Evolutionary conservation across 352 stramenopile species (phyloP), one percentile per base, ranked within the genome.

Genomic region (Globisporangium recalcitrans): DNA sequence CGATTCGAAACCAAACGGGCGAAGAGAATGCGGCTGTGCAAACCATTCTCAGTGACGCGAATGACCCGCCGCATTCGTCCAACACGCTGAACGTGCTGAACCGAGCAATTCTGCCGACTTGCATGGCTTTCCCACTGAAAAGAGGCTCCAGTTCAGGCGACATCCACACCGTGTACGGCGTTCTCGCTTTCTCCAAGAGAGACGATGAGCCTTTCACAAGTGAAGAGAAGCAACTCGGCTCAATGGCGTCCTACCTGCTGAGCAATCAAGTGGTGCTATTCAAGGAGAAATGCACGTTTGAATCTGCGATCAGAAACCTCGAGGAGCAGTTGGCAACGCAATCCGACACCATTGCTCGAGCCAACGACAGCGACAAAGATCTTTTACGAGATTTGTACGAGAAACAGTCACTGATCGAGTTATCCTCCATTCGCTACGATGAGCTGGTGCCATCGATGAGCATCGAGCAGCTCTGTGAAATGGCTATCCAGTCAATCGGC

Each of bases 391-490:
- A 57, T 16, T 48, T 40, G 10, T 32, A 24, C 4, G 6, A 8
- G 16, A 32, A 26, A 13, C 61, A 49, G 31, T 31, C 27, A 10
- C 24, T 52, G 19, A 32, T 67, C 11, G 40, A 52, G 24, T 16
- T 59, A 5, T 31, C 53, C 26, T 27, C 52, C 8, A 3, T 62
- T 58, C 16, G 31, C 4, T 32, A 36, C 3, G 34, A 57, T 4
- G 47, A 52, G 9, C 21, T 53, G 32, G n/a, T 48, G 7, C 34
- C 61, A 9, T 52, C 53, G 16, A 7, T n/a, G 32, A 67, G 53
- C 34, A 46, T 57, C 27, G 53, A 62, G 19, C 52, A 67, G 6
- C 34, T 67, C 5, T 67, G 61, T 7, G 52, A 67, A 47, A 32
- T 10, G 11, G 53, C 22, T 8, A 19, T 52, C 6, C 19, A 22